Base-by-base conservation (phyloP, 2,329 filamentous ascomycete genomes). In the Diaporthe humulicola region DNA sequence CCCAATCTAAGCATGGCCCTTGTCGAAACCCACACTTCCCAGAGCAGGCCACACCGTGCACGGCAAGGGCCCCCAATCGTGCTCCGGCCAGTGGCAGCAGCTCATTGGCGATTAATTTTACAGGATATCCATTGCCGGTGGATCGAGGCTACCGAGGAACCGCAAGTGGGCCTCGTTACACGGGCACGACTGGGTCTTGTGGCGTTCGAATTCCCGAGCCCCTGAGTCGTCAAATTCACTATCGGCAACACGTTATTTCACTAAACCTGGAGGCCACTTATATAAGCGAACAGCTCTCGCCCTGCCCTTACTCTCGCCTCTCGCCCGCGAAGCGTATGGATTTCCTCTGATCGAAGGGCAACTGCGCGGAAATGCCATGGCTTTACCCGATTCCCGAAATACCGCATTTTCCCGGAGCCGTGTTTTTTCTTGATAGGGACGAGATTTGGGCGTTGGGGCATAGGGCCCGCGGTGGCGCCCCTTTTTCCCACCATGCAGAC, bases 401-500 rank as follows among this genome's bases (percentile, higher is more conserved):
- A 25, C 64, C 45, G 45, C 33, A 67, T 38, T 52, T 52, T 28
- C 28, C 30, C 45, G 28, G 61, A 67, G 61, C 42, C 64, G 30
- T 50, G 19, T 12, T 10, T 22, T 45, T 45, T 33, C 42, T 25
- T 14, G 30, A 50, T 52, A 67, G 45, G 50, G 48, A 64, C 57
- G 25, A 64, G 57, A 40, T 72, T 61, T 50, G 33, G n/a, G 56
- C 19, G 48, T 64, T 52, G 64, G 64, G 50, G 38, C 42, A n/a
- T 52, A 48, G 42, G 45, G 22, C 22, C 56, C 48, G 54, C 54
- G 22, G 52, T 42, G 36, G 57, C 57, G 48, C 57, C 70, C 70
- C 70, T 30, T 71, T 72, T 72, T 71, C 58, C 57, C 57, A 42
- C 45, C 45, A 40, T 40, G 57, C 36, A 72, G 70, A 54, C 57